Conservation (phyloP, 805 yeast species). For the Blastobotrys chiropterorum region DNA sequence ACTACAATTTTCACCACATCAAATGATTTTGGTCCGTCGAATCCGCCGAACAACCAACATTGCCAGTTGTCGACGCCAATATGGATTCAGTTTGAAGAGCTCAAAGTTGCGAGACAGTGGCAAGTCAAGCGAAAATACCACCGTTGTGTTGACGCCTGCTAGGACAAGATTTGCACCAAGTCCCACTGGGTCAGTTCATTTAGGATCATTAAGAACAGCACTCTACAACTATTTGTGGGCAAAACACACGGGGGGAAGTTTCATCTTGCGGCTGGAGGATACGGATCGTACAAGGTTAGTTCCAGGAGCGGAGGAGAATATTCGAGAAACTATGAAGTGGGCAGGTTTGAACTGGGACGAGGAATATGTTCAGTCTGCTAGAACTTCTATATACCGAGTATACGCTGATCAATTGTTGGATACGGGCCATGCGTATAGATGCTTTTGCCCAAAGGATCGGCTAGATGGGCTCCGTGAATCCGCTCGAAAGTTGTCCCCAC, state of each 20-base stretch:
- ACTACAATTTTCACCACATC: not conserved
- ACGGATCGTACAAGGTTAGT: slow-evolving; percentile 82
- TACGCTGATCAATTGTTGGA: slow-evolving; percentile 53
- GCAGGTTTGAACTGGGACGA: slow-evolving; percentile 73
- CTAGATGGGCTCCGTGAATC: slow-evolving; percentile 60
- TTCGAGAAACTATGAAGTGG: slow-evolving; percentile 73
- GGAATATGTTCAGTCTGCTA: slow-evolving; percentile 82
- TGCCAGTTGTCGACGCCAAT: not conserved
- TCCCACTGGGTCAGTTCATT: slow-evolving; percentile 91
- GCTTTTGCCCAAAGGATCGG: slow-evolving; percentile 80
- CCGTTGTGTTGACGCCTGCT: slow-evolving; percentile 40
- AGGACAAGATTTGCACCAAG: slow-evolving; percentile 96
- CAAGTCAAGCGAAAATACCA: not conserved
- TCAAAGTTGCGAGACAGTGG: not conserved
- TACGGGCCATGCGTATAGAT: slow-evolving; percentile 72
- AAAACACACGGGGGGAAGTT: slow-evolving; percentile 69
- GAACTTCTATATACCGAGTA: slow-evolving; percentile 57
- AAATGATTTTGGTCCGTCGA: not conserved
- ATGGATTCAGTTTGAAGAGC: not conserved
- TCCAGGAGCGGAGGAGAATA: slow-evolving; percentile 73
- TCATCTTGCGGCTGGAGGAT: slow-evolving; percentile 80
- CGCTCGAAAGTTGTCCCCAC: slow-evolving; percentile 72
- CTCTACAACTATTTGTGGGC: slow-evolving; percentile 83
- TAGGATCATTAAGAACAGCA: slow-evolving; percentile 93
- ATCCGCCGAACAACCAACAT: not conserved